These are phyloP conservation scores for Aspergillus nidulans DNA, from an alignment of 495 filamentous ascomycete genomes.

Conservation along the genomic window DNA sequence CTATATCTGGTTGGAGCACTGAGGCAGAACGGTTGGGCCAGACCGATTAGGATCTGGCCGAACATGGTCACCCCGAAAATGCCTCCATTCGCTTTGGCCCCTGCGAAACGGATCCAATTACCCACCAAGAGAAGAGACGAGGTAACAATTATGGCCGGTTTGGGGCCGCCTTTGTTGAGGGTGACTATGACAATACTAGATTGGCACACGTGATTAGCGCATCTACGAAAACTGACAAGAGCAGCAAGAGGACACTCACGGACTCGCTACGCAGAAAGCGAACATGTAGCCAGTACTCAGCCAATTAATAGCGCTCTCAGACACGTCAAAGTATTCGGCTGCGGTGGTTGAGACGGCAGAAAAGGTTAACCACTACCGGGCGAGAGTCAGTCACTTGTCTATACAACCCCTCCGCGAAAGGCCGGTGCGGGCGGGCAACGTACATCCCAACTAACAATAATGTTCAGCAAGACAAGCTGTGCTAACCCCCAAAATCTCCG, in stretches of 20 bases:
- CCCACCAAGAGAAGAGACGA: conserved; percentile 71
- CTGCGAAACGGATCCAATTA: conserved; percentile 91
- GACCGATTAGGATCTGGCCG: conserved; percentile 87
- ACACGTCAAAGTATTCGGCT: conserved; percentile 69
- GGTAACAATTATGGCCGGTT: conserved; percentile 67
- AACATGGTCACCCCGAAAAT: conserved; percentile 81
- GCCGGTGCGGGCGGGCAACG: conserved; percentile 28
- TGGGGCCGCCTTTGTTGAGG: conserved; percentile 75
- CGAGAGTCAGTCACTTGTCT: conserved; percentile 7
- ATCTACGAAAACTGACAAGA: not conserved
- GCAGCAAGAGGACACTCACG: conserved; percentile 41
- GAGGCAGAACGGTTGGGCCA: conserved; percentile 90
- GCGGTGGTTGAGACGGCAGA: conserved; percentile 76
- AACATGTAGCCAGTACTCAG: conserved; percentile 83
- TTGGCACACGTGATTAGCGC: not conserved
- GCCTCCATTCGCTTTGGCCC: conserved; percentile 56
- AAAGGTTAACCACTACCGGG: conserved; percentile 81
- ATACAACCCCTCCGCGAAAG: not conserved
- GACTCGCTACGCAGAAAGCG: conserved; percentile 68
- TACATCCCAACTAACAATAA: conserved; percentile 94
- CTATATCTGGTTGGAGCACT: conserved; percentile 86
- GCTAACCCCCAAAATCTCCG: conserved; percentile 83
- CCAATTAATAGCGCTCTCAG: conserved; percentile 85
- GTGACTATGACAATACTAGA: conserved; percentile 64
- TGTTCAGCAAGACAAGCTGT: conserved; percentile 82